These are phyloP conservation scores for Phyllosticta citriasiana DNA, from an alignment of 2,329 filamentous ascomycete species.

Conservation along the genomic window DNA sequence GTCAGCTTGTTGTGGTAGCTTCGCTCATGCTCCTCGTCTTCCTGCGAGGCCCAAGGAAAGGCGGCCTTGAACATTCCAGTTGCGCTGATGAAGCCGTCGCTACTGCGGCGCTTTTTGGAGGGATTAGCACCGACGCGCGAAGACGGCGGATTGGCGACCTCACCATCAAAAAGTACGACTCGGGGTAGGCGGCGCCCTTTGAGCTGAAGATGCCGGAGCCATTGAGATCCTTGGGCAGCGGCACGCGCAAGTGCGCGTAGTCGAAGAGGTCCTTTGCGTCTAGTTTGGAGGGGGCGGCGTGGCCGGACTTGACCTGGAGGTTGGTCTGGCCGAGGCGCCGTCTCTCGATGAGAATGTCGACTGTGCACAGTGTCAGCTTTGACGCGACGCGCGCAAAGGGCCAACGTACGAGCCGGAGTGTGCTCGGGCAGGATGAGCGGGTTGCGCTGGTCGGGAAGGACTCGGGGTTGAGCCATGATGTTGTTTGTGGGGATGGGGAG, in stretches of 20 bases:
- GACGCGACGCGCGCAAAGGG: constrained; percentile 11
- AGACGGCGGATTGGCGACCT: constrained; percentile 10
- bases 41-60: constrained; percentile 64
- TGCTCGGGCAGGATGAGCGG: constrained; percentile 53
- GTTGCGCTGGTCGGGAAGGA: constrained; percentile 53
- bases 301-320: constrained; percentile 70
- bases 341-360: constrained; percentile 58
- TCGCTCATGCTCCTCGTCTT: constrained; percentile 67
- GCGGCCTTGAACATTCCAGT: constrained; percentile 91
- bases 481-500: not conserved
- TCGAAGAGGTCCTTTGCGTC: constrained; percentile 77
- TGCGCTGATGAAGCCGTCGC: constrained; percentile 73
- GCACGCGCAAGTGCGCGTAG: constrained; percentile 89
- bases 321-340: constrained; percentile 89
- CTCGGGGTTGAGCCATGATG: constrained; percentile 30
- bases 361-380: constrained; percentile 18
- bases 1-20: constrained; percentile 74
- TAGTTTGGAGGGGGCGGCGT: constrained; percentile 59
- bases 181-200: constrained; percentile 55
- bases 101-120: constrained; percentile 56
- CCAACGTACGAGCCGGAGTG: constrained; percentile 52
- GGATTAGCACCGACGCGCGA: not conserved
- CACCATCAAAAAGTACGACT: constrained; percentile 93
- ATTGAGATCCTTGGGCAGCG: constrained; percentile 79
- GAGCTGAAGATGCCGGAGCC: constrained; percentile 79